Evolutionary conservation across 2,329 filamentous ascomycete genomes (phyloP), one percentile per base, ranked within the genome.

Genomic region (Clonostachys solani): DNA sequence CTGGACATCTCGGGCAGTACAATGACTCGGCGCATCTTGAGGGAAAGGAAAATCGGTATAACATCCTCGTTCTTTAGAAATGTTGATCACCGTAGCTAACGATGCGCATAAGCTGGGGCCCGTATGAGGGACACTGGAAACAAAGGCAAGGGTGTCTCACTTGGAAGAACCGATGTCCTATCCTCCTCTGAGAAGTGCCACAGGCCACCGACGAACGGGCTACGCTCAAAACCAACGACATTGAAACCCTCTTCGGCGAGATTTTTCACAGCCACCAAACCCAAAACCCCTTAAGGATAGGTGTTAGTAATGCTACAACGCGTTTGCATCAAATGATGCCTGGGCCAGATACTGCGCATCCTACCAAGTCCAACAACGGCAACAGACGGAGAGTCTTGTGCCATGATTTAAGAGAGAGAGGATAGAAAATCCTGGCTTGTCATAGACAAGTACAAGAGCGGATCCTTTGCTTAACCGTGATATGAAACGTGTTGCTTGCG

Each of bases 221-320:
- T 67, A 13, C 61, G 58, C 19, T 48, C 47, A 13, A 48, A 48
- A 9, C 47, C 47, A 9, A 43, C 64, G 3, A 63, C 70, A 5
- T 71, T 52, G 44, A 72, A 74, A 3, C 70, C 70, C 52, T 71
- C 68, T 42, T 74, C 69, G 2, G 60, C 49, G 19, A 74, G 47
- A 33, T 68, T 68, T 52, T 74, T 48, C 29, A 48, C 47, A 7
- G 47, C 43, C 15, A 45, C 47, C 19, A 48, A 33, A 5, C 47
- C 47, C 43, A 43, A 38, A 10, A 33, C 38, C 9, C 47, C 47
- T 48, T 29, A 16, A 5, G n/a, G 4, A 7, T 29, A 18, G 4
- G 12, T 35, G 18, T 17, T 8, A 38, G 36, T 38, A 38, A n/a
- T 38, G 17, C 5, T 12, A n/a, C 36, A 38, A 18, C 10, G 5